Conservation (phyloP, 2,329 filamentous ascomycete genomes). For the Byssothecium circinans region DNA sequence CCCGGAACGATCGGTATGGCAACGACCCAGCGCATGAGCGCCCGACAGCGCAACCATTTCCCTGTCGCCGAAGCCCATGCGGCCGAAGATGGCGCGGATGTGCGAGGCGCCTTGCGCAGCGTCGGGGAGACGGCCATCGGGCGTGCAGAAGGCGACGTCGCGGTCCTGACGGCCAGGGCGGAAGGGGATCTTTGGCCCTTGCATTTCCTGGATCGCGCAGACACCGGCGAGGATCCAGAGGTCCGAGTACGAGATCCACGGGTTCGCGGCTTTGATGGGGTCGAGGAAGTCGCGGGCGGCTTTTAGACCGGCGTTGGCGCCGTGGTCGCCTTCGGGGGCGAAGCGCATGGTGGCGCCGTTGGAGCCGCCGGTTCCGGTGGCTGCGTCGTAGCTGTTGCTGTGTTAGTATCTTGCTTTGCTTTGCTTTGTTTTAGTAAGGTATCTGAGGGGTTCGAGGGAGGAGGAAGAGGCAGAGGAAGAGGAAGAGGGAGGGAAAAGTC, state of each 20-base stretch:
- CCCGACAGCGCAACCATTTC: slow-evolving; percentile 93
- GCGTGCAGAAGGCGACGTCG: slow-evolving; percentile 83
- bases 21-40: slow-evolving; percentile 80
- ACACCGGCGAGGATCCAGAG: slow-evolving; percentile 92
- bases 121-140: slow-evolving; percentile 88
- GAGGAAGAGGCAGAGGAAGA: not conserved
- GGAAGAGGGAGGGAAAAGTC: not conserved
- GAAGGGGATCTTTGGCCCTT: slow-evolving; percentile 85
- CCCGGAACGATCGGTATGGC: slow-evolving; percentile 85
- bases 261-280: slow-evolving; percentile 86
- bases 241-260: slow-evolving; percentile 95
- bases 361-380: slow-evolving; percentile 85
- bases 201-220: slow-evolving; percentile 90
- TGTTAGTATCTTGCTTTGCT: too few relatives aligned
- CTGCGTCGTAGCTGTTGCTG: slow-evolving; percentile 67
- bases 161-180: slow-evolving; percentile 81
- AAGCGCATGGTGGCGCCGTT: slow-evolving; percentile 98
- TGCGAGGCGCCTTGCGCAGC: slow-evolving; percentile 74
- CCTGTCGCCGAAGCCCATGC: slow-evolving; percentile 97
- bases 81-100: slow-evolving; percentile 87
- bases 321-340: slow-evolving; percentile 82
- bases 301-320: slow-evolving; percentile 89
- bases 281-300: slow-evolving; percentile 89
- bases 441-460: not conserved
- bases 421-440: too few relatives aligned